Percentiles rank a stretch among this genome's conserved stretches.
These are phyloP conservation scores for Podosphaera aphanis DNA, from an alignment of 2,329 filamentous ascomycete species.

Conservation along the genomic window DNA sequence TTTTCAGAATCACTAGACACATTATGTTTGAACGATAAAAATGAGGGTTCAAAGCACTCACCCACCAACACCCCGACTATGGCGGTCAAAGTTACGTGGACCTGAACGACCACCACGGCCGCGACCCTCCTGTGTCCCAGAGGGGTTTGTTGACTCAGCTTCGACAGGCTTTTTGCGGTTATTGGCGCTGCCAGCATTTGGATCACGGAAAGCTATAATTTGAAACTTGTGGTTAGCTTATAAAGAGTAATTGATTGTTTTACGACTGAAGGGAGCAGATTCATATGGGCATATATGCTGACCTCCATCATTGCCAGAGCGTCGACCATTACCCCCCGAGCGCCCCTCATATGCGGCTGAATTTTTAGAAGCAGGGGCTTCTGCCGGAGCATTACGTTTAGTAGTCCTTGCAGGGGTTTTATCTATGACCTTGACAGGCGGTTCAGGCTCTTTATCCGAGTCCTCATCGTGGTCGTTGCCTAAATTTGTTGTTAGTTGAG, in stretches of 20 bases:
- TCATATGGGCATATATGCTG: conserved; percentile 21
- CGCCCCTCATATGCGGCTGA: conserved; percentile 10
- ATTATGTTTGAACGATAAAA: conserved; percentile 8
- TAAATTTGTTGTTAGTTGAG: conserved; percentile 14
- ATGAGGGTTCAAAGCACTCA: conserved; percentile 5
- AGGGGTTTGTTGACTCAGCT: conserved; percentile 24
- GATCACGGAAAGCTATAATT: conserved; percentile 63
- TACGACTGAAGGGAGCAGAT: background rate
- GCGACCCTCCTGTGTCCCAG: conserved; percentile 27
- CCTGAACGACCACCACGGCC: conserved; percentile 15
- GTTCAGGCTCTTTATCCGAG: conserved; percentile 47
- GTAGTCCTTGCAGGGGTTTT: conserved; percentile 48
- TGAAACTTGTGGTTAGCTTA: background rate
- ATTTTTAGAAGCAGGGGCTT: conserved; percentile 29
- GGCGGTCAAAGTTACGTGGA: conserved; percentile 16
- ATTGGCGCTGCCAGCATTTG: conserved; percentile 53
- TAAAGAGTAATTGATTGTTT: background rate
- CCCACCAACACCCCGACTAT: conserved; percentile 16
- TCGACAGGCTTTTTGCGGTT: conserved; percentile 70
- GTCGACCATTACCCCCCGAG: conserved; percentile 23
- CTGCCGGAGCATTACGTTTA: conserved; percentile 71
- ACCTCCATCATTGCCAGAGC: conserved; percentile 72
- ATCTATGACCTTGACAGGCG: conserved; percentile 73
- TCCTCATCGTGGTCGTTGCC: conserved; percentile 40
- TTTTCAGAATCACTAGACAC: conserved; percentile 49